Conservation (phyloP, 306 rosid species). For the Sindora glabra region DNA sequence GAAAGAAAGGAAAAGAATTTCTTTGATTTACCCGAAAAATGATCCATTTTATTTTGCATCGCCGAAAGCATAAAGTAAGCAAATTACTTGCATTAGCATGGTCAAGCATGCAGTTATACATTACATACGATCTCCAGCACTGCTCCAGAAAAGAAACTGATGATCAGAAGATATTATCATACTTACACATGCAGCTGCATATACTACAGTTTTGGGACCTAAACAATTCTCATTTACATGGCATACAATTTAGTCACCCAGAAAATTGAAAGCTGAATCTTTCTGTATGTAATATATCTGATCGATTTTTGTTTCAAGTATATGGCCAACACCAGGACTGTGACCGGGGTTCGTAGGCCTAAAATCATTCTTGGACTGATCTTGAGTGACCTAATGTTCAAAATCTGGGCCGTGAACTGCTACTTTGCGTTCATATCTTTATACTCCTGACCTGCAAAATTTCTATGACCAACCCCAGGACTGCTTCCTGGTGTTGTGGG, state of each 20-base stretch:
- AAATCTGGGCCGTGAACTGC: background rate
- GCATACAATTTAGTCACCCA: background rate
- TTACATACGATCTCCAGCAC: too few species aligned
- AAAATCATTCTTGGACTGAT: background rate
- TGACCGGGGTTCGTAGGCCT: slow-evolving; percentile 14
- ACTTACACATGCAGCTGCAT: background rate
- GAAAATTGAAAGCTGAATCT: background rate
- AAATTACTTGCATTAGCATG: too few species aligned
- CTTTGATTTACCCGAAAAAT: too few species aligned
- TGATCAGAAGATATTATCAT: too few species aligned
- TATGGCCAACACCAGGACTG: slow-evolving; percentile 22
- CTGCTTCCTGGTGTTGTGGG: slow-evolving; percentile 57
- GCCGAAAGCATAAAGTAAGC: too few species aligned
- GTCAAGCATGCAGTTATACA: too few species aligned
- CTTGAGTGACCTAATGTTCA: background rate
- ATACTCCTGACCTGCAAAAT: background rate
- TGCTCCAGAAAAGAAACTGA: too few species aligned
- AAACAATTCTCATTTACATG: background rate
- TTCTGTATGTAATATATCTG: background rate
- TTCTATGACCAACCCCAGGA: slow-evolving; percentile 41
- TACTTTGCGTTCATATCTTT: too few species aligned
- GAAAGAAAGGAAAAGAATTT: too few species aligned
- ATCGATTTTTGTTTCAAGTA: background rate
- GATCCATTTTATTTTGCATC: too few species aligned
- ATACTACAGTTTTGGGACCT: background rate